A percentile compares a stretch with the other conserved stretches of the same genome.
These are phyloP conservation scores for Fusarium sp. DNA, from an alignment of 2,329 filamentous ascomycete genomes.

Conservation along the genomic window DNA sequence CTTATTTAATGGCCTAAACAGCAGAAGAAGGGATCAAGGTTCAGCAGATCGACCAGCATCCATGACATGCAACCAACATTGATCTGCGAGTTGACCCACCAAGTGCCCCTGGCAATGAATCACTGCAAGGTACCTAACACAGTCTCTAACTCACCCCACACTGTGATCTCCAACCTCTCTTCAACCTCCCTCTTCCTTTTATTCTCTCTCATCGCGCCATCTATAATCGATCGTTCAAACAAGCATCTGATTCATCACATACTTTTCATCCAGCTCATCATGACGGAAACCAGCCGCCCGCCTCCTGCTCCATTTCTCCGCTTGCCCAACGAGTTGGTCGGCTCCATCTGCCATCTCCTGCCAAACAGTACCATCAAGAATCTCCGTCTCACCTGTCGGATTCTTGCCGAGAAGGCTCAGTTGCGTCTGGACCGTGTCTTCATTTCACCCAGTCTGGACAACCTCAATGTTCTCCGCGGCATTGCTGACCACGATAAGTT, in stretches of 20 bases:
- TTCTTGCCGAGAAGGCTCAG: neutral
- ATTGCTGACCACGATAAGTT: slow-evolving; percentile 4
- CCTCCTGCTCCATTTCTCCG: neutral
- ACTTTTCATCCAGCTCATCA: too few relatives aligned
- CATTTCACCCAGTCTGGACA: slow-evolving; percentile 3
- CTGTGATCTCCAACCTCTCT: neutral
- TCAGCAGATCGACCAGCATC: too few relatives aligned
- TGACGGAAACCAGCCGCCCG: neutral
- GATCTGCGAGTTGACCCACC: too few relatives aligned
- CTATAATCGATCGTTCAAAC: neutral
- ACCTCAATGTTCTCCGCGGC: neutral
- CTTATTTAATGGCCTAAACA: too few relatives aligned
- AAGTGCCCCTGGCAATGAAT: too few relatives aligned
- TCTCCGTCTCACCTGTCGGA: neutral
- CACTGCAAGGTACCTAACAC: too few relatives aligned
- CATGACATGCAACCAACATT: too few relatives aligned
- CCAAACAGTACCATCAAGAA: neutral
- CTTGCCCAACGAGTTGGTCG: neutral
- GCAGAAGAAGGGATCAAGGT: too few relatives aligned
- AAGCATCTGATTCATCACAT: neutral
- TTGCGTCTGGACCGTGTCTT: slow-evolving; percentile 3
- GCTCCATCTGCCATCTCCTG: neutral
- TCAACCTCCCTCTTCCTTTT: neutral
- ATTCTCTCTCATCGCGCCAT: neutral
- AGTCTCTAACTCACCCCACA: too few relatives aligned